These are phyloP conservation scores for Nitzschia inconspicua DNA, from an alignment of 108 stramenopile genomes.

Conservation along the genomic window DNA sequence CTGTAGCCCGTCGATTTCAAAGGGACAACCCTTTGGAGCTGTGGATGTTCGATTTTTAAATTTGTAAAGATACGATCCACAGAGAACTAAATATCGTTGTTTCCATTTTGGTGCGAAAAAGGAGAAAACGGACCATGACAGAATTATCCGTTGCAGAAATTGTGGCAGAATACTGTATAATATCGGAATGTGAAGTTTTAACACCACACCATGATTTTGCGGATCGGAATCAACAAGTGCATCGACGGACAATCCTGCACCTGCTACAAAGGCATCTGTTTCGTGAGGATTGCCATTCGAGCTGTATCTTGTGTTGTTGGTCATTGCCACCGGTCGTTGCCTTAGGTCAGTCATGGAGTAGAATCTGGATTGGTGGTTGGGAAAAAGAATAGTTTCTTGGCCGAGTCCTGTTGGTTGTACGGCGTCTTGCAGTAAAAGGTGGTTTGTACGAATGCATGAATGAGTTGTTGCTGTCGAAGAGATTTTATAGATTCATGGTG, in stretches of 20 bases:
- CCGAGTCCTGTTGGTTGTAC: no score
- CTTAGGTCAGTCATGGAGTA: conserved; percentile 13
- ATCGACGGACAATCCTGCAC: conserved; percentile 41
- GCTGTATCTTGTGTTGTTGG: not conserved
- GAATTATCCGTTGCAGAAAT: conserved; percentile 41
- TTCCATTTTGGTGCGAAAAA: conserved; percentile 65
- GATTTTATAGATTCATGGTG: not conserved
- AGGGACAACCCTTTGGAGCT: conserved; percentile 65
- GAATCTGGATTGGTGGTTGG: not conserved
- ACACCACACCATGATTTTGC: conserved; percentile 50
- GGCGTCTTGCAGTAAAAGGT: no score
- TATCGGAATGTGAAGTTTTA: conserved; percentile 65
- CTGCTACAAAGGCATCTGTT: conserved; percentile 3
- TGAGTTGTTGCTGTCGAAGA: not conserved
- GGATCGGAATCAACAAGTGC: conserved; percentile 54
- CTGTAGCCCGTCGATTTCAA: conserved; percentile 41
- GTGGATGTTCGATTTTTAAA: conserved; percentile 45
- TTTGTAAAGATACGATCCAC: conserved; percentile 79
- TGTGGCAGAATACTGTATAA: conserved; percentile 56
- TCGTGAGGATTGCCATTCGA: not conserved
- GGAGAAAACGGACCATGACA: conserved; percentile 22
- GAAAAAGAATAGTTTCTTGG: not conserved
- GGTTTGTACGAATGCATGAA: not conserved
- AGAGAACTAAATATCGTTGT: conserved; percentile 58
- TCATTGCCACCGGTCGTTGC: not conserved